phyloP scores from a whole-genome alignment of 805 yeast genomes.

The Ogataea naganishii region DNA sequence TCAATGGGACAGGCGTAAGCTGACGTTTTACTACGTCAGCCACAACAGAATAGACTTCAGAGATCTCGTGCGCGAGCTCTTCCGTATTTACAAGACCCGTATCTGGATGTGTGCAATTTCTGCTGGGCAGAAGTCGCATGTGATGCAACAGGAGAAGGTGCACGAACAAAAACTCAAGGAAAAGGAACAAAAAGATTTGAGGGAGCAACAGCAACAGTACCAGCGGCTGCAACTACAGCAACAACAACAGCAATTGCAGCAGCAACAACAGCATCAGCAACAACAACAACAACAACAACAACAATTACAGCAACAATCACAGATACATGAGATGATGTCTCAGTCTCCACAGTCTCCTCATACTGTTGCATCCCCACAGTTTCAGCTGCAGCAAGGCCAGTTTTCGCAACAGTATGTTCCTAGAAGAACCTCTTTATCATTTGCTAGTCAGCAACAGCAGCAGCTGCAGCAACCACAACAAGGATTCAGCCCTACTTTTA shows the following conservation, averaged over 20 bases:
- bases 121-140: constrained; percentile 1
- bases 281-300: constrained; percentile 1
- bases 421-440: background rate
- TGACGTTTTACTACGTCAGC: constrained; percentile 64
- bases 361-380: background rate
- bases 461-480: no score
- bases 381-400: background rate
- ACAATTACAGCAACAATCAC: constrained; percentile 2
- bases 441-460: background rate
- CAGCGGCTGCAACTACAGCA: constrained; percentile 13
- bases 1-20: constrained; percentile 77
- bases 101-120: constrained; percentile 81
- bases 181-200: background rate
- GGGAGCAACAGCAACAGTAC: constrained; percentile 2
- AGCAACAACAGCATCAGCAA: background rate
- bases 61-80: constrained; percentile 66
- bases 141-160: constrained; percentile 5
- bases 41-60: constrained; percentile 67
- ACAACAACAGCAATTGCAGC: constrained; percentile 1
- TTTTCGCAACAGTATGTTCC: background rate
- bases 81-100: constrained; percentile 68
- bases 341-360: constrained; percentile 1
- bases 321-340: background rate
- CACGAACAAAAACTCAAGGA: constrained; percentile 1
- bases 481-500: no score